Conservation (phyloP, 768 basidiomycete genomes). For the Clathrus columnatus region DNA sequence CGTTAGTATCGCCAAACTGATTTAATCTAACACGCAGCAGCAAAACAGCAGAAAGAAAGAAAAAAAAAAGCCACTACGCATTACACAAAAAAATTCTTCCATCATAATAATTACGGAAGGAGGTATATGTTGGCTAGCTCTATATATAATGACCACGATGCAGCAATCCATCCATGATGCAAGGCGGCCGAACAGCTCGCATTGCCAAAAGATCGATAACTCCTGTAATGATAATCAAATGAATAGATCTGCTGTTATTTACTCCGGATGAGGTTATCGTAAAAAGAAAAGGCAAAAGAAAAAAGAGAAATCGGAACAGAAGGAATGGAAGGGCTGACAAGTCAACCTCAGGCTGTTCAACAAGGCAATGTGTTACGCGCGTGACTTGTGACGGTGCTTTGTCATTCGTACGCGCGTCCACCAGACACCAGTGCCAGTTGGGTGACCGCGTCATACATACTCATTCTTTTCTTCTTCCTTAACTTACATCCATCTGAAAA, state of each 20-base stretch:
- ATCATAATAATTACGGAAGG: neutral
- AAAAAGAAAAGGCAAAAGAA: neutral
- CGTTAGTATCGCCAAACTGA: too few species aligned
- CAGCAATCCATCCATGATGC: too few species aligned
- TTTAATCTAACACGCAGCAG: neutral
- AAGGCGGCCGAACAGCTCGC: too few species aligned
- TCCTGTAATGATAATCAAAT: too few species aligned
- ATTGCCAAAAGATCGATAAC: too few species aligned
- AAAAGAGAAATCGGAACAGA: neutral
- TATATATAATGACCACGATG: too few species aligned
- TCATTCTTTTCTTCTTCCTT: neutral
- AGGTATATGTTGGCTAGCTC: neutral
- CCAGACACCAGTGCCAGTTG: neutral
- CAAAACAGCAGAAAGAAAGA: neutral
- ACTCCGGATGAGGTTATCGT: neutral
- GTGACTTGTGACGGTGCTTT: neutral
- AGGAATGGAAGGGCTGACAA: neutral
- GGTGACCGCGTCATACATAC: neutral
- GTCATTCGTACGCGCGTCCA: slow-evolving; percentile 5
- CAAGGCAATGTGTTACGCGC: too few species aligned
- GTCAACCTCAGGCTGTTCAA: too few species aligned
- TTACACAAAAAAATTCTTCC: too few species aligned
- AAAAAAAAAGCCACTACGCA: too few species aligned
- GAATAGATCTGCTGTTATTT: too few species aligned
- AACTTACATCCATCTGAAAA: neutral